These are phyloP conservation scores for Hygrocybe punicea DNA, from an alignment of 768 basidiomycete genomes.

Conservation along the genomic window DNA sequence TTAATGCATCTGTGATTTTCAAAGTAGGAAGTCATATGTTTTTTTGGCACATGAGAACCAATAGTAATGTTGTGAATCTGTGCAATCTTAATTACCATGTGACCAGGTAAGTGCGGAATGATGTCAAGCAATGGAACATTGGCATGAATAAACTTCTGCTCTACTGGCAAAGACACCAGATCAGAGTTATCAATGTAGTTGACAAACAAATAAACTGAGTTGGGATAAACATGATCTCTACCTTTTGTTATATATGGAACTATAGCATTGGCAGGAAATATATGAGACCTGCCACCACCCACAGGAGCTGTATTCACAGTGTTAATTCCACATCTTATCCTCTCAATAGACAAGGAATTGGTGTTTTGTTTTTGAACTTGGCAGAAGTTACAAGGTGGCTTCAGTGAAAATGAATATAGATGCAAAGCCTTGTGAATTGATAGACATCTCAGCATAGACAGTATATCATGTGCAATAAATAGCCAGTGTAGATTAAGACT, in stretches of 20 bases:
- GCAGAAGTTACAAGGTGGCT: background rate
- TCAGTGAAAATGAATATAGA: background rate
- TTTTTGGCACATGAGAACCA: background rate
- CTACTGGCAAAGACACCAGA: background rate
- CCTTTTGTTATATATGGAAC: background rate
- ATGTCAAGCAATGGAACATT: background rate
- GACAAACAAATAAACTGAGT: background rate
- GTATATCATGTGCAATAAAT: background rate
- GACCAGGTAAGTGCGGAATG: background rate
- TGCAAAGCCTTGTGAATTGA: background rate
- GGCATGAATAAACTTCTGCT: background rate
- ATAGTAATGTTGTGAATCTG: background rate
- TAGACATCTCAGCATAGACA: background rate
- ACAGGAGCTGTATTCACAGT: background rate
- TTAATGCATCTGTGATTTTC: background rate
- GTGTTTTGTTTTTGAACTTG: background rate
- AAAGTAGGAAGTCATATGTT: background rate
- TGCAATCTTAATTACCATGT: background rate
- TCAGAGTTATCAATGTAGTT: background rate
- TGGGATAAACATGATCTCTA: background rate
- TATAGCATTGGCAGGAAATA: background rate
- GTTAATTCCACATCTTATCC: too few relatives aligned
- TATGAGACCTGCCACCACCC: background rate
- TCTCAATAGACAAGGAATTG: background rate
- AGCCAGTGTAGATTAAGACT: background rate